Conservation (phyloP, 306 rosid genomes). For the Prunus mume region DNA sequence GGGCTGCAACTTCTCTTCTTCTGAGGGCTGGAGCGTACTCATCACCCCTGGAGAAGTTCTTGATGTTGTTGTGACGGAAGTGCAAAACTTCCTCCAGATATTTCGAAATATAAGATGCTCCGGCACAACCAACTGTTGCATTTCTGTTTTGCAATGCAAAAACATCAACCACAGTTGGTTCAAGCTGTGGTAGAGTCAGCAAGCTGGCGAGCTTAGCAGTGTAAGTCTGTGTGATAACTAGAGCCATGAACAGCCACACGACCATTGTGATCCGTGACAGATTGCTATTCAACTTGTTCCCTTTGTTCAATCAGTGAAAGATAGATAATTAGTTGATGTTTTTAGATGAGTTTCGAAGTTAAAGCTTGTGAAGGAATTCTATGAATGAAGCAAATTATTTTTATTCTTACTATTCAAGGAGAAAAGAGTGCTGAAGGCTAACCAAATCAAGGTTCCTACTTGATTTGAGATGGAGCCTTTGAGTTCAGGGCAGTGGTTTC, state of each 20-base stretch:
- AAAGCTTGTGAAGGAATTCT: not conserved
- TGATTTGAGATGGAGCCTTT: conserved; percentile 34
- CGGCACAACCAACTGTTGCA: conserved; percentile 21
- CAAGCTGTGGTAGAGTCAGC: conserved; percentile 7
- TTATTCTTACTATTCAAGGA: conserved; percentile 31
- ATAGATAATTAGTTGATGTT: not conserved
- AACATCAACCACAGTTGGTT: not conserved
- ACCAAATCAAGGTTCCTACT: conserved; percentile 33
- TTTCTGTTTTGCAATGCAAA: conserved; percentile 9
- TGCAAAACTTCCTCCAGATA: conserved; percentile 12
- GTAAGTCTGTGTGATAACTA: conserved; percentile 14
- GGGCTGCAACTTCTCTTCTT: not conserved
- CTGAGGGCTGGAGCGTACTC: conserved; percentile 10
- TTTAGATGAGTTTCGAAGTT: not conserved
- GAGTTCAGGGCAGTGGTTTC: conserved; percentile 24
- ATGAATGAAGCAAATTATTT: not conserved
- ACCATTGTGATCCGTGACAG: conserved; percentile 1
- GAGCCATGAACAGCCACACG: conserved; percentile 16
- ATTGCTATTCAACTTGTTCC: conserved; percentile 2
- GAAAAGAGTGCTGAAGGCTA: conserved; percentile 41
- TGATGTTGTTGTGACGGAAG: conserved; percentile 16
- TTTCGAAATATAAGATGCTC: not conserved
- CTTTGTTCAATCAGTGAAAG: not conserved
- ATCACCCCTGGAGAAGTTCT: not conserved
- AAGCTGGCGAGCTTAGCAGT: conserved; percentile 17